Percentiles rank a stretch among this genome's conserved stretches.
Evolutionary conservation across 2,329 filamentous ascomycete genomes (phyloP).

Genomic region (Colletotrichum australisinense): DNA sequence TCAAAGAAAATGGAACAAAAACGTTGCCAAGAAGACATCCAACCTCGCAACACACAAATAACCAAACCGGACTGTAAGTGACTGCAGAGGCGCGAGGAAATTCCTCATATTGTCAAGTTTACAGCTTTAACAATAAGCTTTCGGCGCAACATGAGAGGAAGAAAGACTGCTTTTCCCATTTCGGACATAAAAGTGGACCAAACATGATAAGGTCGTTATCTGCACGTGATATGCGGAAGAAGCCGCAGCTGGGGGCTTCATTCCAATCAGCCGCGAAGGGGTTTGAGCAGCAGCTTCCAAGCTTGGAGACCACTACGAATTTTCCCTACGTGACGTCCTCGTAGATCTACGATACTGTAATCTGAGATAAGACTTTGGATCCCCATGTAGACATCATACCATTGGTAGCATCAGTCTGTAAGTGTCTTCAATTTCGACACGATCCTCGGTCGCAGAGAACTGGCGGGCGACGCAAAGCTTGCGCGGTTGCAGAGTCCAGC

Average conservation of each 20-base stretch:
- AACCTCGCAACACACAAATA: neutral
- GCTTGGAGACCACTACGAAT: constrained; percentile 25
- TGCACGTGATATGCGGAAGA: constrained; percentile 29
- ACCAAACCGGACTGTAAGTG: neutral
- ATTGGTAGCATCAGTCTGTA: constrained; percentile 29
- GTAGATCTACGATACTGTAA: constrained; percentile 4
- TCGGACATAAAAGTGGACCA: neutral
- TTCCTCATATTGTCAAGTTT: neutral
- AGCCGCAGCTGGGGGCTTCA: constrained; percentile 14
- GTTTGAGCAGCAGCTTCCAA: constrained; percentile 27
- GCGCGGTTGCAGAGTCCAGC: constrained; percentile 23
- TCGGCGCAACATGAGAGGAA: neutral
- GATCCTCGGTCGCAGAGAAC: neutral
- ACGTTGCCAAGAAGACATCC: too few species aligned
- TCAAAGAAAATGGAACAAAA: too few species aligned
- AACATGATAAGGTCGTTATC: neutral
- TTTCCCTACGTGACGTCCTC: constrained; percentile 20
- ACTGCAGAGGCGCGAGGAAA: neutral
- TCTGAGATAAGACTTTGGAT: neutral
- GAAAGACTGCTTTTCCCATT: neutral
- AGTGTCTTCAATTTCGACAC: constrained; percentile 2
- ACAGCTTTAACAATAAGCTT: neutral
- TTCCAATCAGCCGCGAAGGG: constrained; percentile 30
- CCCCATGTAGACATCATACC: constrained; percentile 28
- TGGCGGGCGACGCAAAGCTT: constrained; percentile 26